phyloP scores from a whole-genome alignment of 139 green algal genomes.

The Auxenochlorella pyrenoidosa region DNA sequence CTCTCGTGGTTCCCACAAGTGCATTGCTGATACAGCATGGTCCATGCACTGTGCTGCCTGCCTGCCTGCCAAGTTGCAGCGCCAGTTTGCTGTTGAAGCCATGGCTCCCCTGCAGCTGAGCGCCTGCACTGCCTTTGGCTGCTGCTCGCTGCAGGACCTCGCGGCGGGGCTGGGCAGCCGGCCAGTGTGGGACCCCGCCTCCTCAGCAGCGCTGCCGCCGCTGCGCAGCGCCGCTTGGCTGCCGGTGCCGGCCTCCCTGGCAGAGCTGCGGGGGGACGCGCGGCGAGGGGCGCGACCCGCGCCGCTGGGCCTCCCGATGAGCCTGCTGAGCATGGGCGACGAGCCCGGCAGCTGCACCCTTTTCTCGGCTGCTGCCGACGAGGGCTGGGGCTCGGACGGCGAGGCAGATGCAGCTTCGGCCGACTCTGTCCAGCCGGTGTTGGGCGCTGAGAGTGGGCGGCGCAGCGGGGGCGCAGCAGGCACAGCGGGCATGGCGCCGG shows the following conservation, averaged over 20 bases:
- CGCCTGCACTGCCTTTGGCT: neutral
- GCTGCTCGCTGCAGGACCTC: constrained; percentile 12
- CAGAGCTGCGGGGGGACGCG: constrained; percentile 1
- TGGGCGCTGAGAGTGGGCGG: neutral
- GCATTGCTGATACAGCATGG: neutral
- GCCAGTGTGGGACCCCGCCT: constrained; percentile 19
- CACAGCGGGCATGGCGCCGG: neutral
- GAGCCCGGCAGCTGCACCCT: constrained; percentile 14
- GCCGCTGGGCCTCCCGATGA: constrained; percentile 25
- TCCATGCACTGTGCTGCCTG: neutral
- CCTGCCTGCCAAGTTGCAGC: neutral
- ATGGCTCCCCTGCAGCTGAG: neutral
- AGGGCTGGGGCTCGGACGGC: neutral
- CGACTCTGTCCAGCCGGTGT: constrained; percentile 12
- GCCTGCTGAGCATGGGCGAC: constrained; percentile 31
- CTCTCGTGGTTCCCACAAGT: neutral
- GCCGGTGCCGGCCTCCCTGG: constrained; percentile 15
- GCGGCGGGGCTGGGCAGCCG: constrained; percentile 10
- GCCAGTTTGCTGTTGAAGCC: neutral
- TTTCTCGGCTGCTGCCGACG: neutral
- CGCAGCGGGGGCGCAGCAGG: neutral
- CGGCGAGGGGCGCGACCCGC: constrained; percentile 11
- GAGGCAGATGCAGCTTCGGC: constrained; percentile 24
- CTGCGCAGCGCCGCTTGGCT: constrained; percentile 19
- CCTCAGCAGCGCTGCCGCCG: neutral